Evolutionary conservation across 495 filamentous ascomycete species (phyloP).

Genomic region (Cryomyces antarcticus): DNA sequence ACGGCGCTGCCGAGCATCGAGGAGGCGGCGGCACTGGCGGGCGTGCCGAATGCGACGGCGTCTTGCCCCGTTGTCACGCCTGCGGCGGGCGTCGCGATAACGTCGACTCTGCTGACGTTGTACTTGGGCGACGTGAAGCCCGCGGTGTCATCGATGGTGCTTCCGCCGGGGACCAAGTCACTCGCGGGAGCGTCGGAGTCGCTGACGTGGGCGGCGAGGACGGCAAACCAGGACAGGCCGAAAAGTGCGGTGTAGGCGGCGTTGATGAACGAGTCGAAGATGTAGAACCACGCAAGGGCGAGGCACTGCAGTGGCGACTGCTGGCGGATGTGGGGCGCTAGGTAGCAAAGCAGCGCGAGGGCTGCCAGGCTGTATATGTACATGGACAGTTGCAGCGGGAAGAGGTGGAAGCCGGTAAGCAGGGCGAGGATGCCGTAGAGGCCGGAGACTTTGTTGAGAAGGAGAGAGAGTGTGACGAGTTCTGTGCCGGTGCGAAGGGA

Average conservation of each 20-base stretch:
- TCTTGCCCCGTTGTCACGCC: slow-evolving; percentile 27
- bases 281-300: slow-evolving; percentile 34
- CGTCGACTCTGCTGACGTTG: slow-evolving; percentile 34
- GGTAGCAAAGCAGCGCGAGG: slow-evolving; percentile 36
- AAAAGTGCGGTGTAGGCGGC: slow-evolving; percentile 59
- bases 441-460: slow-evolving; percentile 76
- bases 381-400: slow-evolving; percentile 22
- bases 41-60: slow-evolving; percentile 26
- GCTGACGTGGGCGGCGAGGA: slow-evolving; percentile 31
- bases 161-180: slow-evolving; percentile 9
- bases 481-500: slow-evolving; percentile 71
- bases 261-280: slow-evolving; percentile 62
- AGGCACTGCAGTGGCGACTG: slow-evolving; percentile 13
- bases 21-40: slow-evolving; percentile 8
- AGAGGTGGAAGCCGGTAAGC: slow-evolving; percentile 20
- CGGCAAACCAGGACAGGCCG: slow-evolving; percentile 63
- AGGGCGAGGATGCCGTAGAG: slow-evolving; percentile 77
- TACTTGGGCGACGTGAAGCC: slow-evolving; percentile 47
- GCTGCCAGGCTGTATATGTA: slow-evolving; percentile 67
- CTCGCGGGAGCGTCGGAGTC: slow-evolving; percentile 18
- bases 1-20: slow-evolving; percentile 27
- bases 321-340: slow-evolving; percentile 35
- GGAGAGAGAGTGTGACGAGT: slow-evolving; percentile 52
- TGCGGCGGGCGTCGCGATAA: slow-evolving; percentile 23
- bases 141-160: slow-evolving; percentile 42